phyloP scores from a whole-genome alignment of 352 stramenopile genomes.

The Pythium sp. region DNA sequence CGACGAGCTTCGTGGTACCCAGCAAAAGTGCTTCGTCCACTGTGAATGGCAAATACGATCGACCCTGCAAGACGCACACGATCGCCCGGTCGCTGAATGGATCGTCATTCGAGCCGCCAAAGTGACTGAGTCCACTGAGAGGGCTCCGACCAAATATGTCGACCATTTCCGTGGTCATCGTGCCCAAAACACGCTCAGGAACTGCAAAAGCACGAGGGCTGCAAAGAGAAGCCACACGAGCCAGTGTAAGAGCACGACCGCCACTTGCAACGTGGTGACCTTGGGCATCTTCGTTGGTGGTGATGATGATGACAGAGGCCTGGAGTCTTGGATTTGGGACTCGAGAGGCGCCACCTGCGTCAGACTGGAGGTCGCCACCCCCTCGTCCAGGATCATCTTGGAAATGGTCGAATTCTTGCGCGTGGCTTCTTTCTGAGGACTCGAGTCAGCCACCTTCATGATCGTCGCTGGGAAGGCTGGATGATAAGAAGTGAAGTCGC shows the following conservation, averaged over 20 bases:
- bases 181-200: background rate
- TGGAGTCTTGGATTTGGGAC: background rate
- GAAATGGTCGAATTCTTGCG: background rate
- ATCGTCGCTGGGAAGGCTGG: no score
- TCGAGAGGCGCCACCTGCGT: background rate
- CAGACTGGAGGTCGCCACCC: background rate
- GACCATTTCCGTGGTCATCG: background rate
- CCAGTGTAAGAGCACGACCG: background rate
- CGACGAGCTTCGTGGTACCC: background rate
- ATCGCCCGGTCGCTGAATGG: slow-evolving; percentile 42
- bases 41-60: slow-evolving; percentile 33
- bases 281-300: background rate
- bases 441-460: slow-evolving; percentile 2
- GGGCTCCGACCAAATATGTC: slow-evolving; percentile 1
- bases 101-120: slow-evolving; percentile 26
- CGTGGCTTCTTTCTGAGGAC: background rate
- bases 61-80: slow-evolving; percentile 36
- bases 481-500: no score
- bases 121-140: background rate
- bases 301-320: background rate
- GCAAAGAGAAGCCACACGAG: background rate
- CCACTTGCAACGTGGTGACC: background rate
- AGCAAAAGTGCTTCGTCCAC: slow-evolving; percentile 32
- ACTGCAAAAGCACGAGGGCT: background rate
- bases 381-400: background rate